Evolutionary conservation across 306 rosid genomes (phyloP), one percentile per base, ranked within the genome.

Genomic region (Cucumis melo): DNA sequence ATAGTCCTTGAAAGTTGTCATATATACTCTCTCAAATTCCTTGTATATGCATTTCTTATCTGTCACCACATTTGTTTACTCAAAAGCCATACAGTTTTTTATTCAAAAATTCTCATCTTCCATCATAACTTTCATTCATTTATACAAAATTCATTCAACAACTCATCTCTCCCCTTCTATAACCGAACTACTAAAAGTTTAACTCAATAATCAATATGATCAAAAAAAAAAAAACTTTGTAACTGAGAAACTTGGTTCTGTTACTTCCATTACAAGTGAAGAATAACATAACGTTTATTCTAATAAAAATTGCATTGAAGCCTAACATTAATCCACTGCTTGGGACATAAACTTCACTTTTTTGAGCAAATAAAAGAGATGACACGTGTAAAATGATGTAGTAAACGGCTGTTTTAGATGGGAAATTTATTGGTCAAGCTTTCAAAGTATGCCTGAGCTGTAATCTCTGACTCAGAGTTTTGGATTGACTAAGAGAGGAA

Each of bases 361-460:
- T 2, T 71, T 23, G 24, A 71, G 4, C 41, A 70, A 24, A 14
- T 71, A 7, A 10, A 42, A 24, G 48, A 48, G 23, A 1, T 15
- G 60, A 72, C 60, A 72, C 76, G 60, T 72, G 76, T 15, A 72
- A 15, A 72, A 14, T 71, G 74, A 14, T 71, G 74, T 20, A 12
- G 55, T 41, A 44, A 70, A 70, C 39, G 57, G 57, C 39, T 21
- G 21, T 57, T 70, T 24, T 46, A 23, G 21, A 70, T 67, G 75
- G 75, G 59, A 27, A 44, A 48, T 15, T 71, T 14, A 16, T 48
- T 46, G 60, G 76, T 72, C 76, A 72, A 72, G 8, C 0, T 42
- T 46, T 23, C 16, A 44, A 68, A 48, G 24, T 66, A 2, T 41
- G 75, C 39, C 75, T 71, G 76, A 72, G 60, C 76, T 72, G 76